Evolutionary conservation across 176 grass and related monocot genomes (phyloP).

Genomic region (Triticum urartu): DNA sequence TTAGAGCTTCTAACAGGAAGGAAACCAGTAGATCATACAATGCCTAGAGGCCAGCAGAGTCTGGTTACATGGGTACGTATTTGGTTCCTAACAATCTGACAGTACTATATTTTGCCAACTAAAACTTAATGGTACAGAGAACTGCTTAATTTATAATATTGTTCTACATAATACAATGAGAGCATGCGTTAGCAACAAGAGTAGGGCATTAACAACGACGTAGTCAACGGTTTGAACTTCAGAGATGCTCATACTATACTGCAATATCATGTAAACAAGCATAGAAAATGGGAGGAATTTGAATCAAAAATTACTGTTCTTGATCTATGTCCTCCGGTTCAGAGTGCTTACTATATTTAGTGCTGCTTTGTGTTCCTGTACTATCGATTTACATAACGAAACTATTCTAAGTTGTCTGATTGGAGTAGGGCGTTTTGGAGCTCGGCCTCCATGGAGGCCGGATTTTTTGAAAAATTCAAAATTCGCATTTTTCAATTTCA

Average conservation of each 20-base stretch:
- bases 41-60: slow-evolving; percentile 94
- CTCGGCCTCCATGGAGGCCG: too few species aligned
- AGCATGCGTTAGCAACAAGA: not conserved
- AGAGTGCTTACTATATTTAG: not conserved
- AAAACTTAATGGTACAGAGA: not conserved
- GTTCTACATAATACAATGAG: not conserved
- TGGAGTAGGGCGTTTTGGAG: not conserved
- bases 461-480: too few species aligned
- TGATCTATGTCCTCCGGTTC: not conserved
- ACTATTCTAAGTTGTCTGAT: not conserved
- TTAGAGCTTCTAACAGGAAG: slow-evolving; percentile 90
- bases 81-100: not conserved
- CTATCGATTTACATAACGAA: not conserved
- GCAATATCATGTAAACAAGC: not conserved
- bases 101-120: slow-evolving; percentile 8
- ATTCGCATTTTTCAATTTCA: too few species aligned
- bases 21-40: slow-evolving; percentile 91
- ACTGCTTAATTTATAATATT: slow-evolving; percentile 17
- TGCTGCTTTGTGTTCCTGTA: not conserved
- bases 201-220: not conserved
- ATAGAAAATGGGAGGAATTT: not conserved
- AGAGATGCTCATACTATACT: not conserved
- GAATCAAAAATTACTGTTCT: not conserved
- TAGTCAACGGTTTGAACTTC: not conserved
- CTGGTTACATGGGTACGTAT: slow-evolving; percentile 91